Base-by-base conservation (phyloP, 2,329 filamentous ascomycete species). In the Fusarium fujikuroi region DNA sequence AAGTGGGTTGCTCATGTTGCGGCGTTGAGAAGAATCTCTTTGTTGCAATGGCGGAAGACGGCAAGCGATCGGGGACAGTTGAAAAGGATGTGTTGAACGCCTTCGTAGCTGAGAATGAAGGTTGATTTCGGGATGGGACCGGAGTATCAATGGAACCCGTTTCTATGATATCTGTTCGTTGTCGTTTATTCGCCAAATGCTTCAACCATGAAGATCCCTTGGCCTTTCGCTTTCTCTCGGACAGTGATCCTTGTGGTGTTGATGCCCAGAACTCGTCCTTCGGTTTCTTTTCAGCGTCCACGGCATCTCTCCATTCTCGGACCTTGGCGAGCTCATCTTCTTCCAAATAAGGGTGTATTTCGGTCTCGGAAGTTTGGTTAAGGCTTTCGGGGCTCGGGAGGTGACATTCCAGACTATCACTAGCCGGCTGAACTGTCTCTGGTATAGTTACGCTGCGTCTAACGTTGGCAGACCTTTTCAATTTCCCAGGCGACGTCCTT, bases 361-460 rank as follows among this genome's bases (percentile, higher is more conserved):
- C 76, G 16, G 69, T 69, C 25, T 75, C 69, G 9, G 76, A 76
- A 42, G 74, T 76, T 71, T 83, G 82, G 73, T 82, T 81, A 61
- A 84, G 78, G 66, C 82, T 84, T 66, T 82, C 79, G 7, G 82
- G 82, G 54, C 82, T 84, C 7, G 85, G 85, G 15, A 87, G 77
- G 66, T 85, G 82, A 63, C 83, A 85, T 44, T 80, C 78, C 37
- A 80, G 75, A 57, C 62, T 72, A 34, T 75, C 73, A 23, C 72
- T 53, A 18, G 63, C 40, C 12, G 64, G 30, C 32, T 61, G 54
- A 30, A 64, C 15, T 28, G 73, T 69, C 49, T 74, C 66, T 7
- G 75, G 63, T 28, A 78, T 66, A 16, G 75, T 73, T 9, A 58
- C 28, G 23, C 62, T 63, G 46, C 74, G 73, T 28, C 64, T 53